Base-by-base conservation (phyloP, 768 basidiomycete genomes). In the Rhizopogon sp. region DNA sequence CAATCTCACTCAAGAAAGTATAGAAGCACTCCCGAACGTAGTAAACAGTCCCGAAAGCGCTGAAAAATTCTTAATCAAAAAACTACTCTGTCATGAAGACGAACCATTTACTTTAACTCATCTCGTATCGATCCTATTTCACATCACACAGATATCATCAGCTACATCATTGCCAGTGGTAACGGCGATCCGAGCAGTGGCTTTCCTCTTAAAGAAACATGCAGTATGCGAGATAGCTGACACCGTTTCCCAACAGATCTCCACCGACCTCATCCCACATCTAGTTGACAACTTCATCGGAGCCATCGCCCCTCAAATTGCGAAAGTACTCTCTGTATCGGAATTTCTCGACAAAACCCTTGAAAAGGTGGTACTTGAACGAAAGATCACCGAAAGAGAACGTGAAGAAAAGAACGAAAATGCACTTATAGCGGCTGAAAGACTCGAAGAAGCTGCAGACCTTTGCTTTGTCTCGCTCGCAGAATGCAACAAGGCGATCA, bases 161-260 rank as follows among this genome's bases (percentile, higher is more conserved):
- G 5, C 39, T 6, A 9, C n/a, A 16, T 8, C 17, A 9, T 52
- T 29, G 25, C 52, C 14, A 53, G 6, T 20, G 33, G 13, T 31
- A 31, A 31, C 29, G 25, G 52, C 52, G 25, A 53, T 53, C 4
- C 8, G 42, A n/a, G 52, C 52, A 43, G 41, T 53, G 16, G 52
- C 52, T 2, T 53, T 28, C 42, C 11, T 53, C 2, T 22, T 53
- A 20, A 43, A 53, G 29, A 31, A 31, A 31, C 29, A 31, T 31
- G 29, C 29, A 31, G 29, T 31, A 50, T 9, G 39, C 13, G 44
- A 29, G 11, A 25, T 29, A 25, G 4, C 14, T 20, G 20, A 33
- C 6, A 37, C 28, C 2, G 16, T 50, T 5, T 16, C 29, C 29
- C 29, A 31, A 8, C 29, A 31, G 29, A 31, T 31, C 6, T 6